These are phyloP conservation scores for Annulohypoxylon stygium DNA, from an alignment of 495 filamentous ascomycete genomes.

Conservation along the genomic window DNA sequence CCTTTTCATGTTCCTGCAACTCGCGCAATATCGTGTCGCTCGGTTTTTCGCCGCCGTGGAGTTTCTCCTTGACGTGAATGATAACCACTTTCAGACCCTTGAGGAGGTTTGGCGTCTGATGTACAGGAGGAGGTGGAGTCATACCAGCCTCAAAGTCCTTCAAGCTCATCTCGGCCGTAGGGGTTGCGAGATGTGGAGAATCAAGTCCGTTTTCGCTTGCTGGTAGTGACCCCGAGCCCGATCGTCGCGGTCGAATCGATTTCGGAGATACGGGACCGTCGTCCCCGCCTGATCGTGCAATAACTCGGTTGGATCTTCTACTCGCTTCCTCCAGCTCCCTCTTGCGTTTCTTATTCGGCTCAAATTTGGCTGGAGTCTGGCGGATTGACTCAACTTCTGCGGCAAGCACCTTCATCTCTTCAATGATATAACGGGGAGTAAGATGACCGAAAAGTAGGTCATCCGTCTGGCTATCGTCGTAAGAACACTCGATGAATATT, in stretches of 20 bases:
- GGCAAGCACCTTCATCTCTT: conserved; percentile 81
- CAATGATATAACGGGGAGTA: conserved; percentile 80
- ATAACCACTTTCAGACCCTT: conserved; percentile 74
- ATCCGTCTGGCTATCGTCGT: conserved; percentile 79
- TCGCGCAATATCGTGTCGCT: conserved; percentile 76
- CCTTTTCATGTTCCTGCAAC: conserved; percentile 70
- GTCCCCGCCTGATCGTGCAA: conserved; percentile 26
- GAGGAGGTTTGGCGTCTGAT: conserved; percentile 50
- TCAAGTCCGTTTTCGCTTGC: conserved; percentile 36
- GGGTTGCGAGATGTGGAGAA: conserved; percentile 53
- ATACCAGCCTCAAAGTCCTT: conserved; percentile 49
- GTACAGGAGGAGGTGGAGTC: background rate
- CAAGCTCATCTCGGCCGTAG: conserved; percentile 55
- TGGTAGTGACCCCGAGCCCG: conserved; percentile 15
- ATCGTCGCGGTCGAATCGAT: conserved; percentile 46
- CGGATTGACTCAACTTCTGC: conserved; percentile 67
- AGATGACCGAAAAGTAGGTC: conserved; percentile 88
- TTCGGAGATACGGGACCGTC: conserved; percentile 59
- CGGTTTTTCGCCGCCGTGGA: conserved; percentile 71
- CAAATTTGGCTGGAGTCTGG: conserved; percentile 42
- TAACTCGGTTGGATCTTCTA: conserved; percentile 19
- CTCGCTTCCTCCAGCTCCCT: conserved; percentile 45
- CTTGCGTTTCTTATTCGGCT: conserved; percentile 59
- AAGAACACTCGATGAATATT: conserved; percentile 96
- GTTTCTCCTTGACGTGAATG: conserved; percentile 84